Percentiles rank a stretch among this genome's conserved stretches.
Conservation (phyloP, 345 rosid species). For the Sisymbrium irio region DNA sequence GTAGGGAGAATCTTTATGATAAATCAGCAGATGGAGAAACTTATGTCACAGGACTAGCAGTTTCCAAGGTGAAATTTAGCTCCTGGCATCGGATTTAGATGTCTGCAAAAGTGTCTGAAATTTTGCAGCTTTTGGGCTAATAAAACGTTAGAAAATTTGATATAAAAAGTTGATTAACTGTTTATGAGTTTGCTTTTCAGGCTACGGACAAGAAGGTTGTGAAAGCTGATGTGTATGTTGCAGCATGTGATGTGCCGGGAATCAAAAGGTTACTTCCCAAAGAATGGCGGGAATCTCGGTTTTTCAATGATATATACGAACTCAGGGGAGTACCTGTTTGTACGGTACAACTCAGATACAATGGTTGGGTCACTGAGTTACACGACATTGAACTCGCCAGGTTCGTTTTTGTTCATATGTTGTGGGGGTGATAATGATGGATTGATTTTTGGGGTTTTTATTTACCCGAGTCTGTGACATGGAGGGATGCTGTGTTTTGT, state of each 20-base stretch:
- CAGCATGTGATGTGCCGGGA: conserved; percentile 98
- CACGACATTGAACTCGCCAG: conserved; percentile 78
- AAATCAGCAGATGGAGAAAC: conserved; percentile 60
- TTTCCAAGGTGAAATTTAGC: conserved; percentile 62
- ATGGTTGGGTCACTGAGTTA: conserved; percentile 97
- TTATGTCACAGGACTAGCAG: conserved; percentile 76
- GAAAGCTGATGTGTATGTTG: conserved; percentile 94
- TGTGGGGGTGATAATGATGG: background rate
- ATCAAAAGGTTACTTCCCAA: conserved; percentile 87
- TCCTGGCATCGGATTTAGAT: background rate
- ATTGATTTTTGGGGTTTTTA: background rate
- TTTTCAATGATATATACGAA: conserved; percentile 78
- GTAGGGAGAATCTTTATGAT: conserved; percentile 79
- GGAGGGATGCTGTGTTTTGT: background rate
- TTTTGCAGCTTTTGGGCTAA: background rate
- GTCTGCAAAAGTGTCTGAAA: background rate
- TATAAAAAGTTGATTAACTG: background rate
- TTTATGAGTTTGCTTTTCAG: conserved; percentile 43
- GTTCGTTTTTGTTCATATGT: conserved; percentile 32
- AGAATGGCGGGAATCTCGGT: conserved; percentile 70
- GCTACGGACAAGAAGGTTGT: conserved; percentile 76
- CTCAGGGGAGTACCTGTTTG: conserved; percentile 91
- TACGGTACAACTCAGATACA: conserved; percentile 90
- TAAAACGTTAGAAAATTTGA: background rate
- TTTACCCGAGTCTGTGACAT: background rate